Conservation (phyloP, 2,329 filamentous ascomycete species). For the Trichoderma aggressivum region DNA sequence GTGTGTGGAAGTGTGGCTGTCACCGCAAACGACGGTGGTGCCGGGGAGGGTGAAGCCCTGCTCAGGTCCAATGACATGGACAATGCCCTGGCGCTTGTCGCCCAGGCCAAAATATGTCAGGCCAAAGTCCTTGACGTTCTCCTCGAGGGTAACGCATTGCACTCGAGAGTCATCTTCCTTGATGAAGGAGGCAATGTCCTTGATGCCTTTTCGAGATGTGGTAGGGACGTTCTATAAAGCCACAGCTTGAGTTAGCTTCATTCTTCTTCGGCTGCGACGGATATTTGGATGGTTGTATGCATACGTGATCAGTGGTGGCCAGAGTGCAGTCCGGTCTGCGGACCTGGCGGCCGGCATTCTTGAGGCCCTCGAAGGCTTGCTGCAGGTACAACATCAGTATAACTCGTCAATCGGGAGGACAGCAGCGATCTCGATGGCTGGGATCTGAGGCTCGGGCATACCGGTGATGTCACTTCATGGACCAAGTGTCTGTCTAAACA, state of each 20-base stretch:
- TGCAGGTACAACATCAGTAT: constrained; percentile 33
- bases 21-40: constrained; percentile 94
- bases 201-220: constrained; percentile 83
- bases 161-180: constrained; percentile 89
- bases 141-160: constrained; percentile 93
- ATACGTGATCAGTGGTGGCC: constrained; percentile 92
- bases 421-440: background rate
- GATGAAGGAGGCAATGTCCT: constrained; percentile 90
- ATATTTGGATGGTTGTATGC: constrained; percentile 31
- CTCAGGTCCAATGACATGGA: constrained; percentile 97
- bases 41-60: constrained; percentile 97
- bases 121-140: constrained; percentile 95
- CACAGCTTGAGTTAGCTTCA: constrained; percentile 19
- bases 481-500: constrained; percentile 85
- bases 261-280: background rate
- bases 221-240: constrained; percentile 81
- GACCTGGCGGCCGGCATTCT: constrained; percentile 82
- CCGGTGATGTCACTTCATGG: constrained; percentile 96
- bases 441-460: constrained; percentile 42
- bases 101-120: constrained; percentile 96
- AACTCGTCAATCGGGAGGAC: background rate
- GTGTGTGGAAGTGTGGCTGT: constrained; percentile 97
- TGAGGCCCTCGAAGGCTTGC: constrained; percentile 96
- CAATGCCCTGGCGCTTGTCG: constrained; percentile 96
- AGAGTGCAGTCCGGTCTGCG: constrained; percentile 95